Evolutionary conservation across 306 rosid species (phyloP).

Genomic region (Cicer cuneatum): DNA sequence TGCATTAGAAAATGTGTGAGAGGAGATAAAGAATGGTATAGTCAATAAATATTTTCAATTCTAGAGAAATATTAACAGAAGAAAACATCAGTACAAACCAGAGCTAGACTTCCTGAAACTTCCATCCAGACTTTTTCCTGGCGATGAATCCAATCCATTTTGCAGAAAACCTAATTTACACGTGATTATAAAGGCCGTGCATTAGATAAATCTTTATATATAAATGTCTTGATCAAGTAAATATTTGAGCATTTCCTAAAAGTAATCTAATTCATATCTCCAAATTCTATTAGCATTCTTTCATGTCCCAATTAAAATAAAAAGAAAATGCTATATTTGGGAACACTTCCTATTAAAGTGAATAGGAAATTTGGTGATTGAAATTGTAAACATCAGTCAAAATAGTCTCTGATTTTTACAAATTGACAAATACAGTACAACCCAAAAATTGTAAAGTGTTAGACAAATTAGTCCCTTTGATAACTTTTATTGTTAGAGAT

Average conservation of each 20-base stretch:
- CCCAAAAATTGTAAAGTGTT: too few species aligned
- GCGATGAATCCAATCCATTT: constrained; percentile 73
- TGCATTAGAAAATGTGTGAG: constrained; percentile 3
- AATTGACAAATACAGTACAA: too few species aligned
- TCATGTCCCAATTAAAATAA: constrained; percentile 11
- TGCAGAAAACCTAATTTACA: constrained; percentile 64
- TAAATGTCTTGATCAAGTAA: constrained; percentile 22
- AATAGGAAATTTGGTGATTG: too few species aligned
- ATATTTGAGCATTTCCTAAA: constrained; percentile 4
- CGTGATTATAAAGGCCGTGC: constrained; percentile 31
- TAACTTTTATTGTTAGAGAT: too few species aligned
- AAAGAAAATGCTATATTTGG: constrained; percentile 14
- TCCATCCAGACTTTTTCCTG: constrained; percentile 75
- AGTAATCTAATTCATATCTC: constrained; percentile 12
- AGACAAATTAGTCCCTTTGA: too few species aligned
- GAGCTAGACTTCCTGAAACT: constrained; percentile 84
- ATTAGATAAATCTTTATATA: constrained; percentile 34
- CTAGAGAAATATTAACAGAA: constrained; percentile 18
- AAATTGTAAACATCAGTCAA: too few species aligned
- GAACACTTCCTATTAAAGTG: background rate
- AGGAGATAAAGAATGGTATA: constrained; percentile 13
- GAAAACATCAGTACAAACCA: constrained; percentile 53
- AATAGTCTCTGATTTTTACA: too few species aligned
- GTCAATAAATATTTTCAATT: constrained; percentile 17
- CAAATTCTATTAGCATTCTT: background rate